Evolutionary conservation across 148 eudicot species (phyloP).

Genomic region (Simmondsia chinensis): DNA sequence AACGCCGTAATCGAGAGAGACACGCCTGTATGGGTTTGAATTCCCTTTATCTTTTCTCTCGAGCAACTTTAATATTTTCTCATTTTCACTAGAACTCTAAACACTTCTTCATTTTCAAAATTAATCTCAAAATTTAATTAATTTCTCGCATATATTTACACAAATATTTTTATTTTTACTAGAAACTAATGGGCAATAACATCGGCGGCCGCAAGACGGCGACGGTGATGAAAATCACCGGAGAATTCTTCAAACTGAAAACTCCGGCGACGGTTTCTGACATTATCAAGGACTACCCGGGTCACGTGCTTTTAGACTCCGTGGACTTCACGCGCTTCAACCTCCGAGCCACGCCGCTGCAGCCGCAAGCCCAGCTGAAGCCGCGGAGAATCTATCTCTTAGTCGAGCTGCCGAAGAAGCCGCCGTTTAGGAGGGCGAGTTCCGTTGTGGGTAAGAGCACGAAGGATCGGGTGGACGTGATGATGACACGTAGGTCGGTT

Average conservation of each 20-base stretch:
- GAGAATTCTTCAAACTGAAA: slow-evolving; percentile 49
- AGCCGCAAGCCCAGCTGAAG: slow-evolving; percentile 22
- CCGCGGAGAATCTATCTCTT: slow-evolving; percentile 61
- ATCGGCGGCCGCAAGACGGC: slow-evolving; percentile 27
- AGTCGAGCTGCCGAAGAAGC: slow-evolving; percentile 47
- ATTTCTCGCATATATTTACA: too few species aligned
- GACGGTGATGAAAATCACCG: slow-evolving; percentile 70
- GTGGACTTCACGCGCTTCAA: slow-evolving; percentile 34
- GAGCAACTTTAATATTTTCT: too few species aligned
- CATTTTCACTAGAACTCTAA: too few species aligned
- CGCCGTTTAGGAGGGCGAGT: slow-evolving; percentile 20
- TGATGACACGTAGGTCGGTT: slow-evolving; percentile 23
- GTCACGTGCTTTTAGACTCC: slow-evolving; percentile 59
- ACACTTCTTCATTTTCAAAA: too few species aligned
- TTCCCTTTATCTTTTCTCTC: too few species aligned
- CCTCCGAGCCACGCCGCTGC: slow-evolving; percentile 55
- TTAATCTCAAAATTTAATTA: too few species aligned
- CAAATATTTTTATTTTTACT: too few species aligned
- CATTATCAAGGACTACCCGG: slow-evolving; percentile 50
- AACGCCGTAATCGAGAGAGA: too few species aligned
- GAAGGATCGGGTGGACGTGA: slow-evolving; percentile 21
- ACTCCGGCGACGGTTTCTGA: slow-evolving; percentile 42
- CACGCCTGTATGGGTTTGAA: too few species aligned
- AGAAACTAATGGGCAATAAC: slow-evolving; percentile 61
- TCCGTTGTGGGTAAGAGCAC: slow-evolving; percentile 24